Evolutionary conservation across 148 eudicot genomes (phyloP).

Genomic region (Vaccinium macrocarpon): DNA sequence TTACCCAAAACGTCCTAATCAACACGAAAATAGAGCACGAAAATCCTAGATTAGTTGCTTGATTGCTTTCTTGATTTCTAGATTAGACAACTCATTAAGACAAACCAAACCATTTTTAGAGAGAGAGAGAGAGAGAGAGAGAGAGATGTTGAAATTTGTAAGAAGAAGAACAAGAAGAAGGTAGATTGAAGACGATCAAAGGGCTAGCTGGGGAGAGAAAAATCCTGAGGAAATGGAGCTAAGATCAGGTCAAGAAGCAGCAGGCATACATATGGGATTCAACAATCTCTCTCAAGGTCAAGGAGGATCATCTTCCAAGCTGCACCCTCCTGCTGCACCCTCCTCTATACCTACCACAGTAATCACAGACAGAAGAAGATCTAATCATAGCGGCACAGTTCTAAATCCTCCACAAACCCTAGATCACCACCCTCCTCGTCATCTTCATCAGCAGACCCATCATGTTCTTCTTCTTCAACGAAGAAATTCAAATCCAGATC

Average conservation of each 20-base stretch:
- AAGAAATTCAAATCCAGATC: background rate
- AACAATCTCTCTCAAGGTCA: conserved; percentile 14
- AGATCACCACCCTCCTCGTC: conserved; percentile 16
- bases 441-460: background rate
- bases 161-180: background rate
- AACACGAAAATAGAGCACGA: conserved; percentile 1
- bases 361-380: conserved; percentile 13
- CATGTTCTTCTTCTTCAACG: too few relatives aligned
- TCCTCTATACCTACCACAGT: background rate
- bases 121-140: background rate
- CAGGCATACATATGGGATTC: conserved; percentile 14
- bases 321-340: background rate
- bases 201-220: background rate
- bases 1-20: conserved; percentile 11
- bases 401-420: conserved; percentile 28
- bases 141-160: background rate
- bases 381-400: conserved; percentile 14
- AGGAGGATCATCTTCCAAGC: conserved; percentile 17
- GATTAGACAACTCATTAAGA: conserved; percentile 3
- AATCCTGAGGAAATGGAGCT: conserved; percentile 26
- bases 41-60: background rate
- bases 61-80: background rate
- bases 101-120: background rate
- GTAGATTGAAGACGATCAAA: background rate
- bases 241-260: conserved; percentile 19